Evolutionary conservation across 495 filamentous ascomycete species (phyloP).

Genomic region (Xylaria venustula): DNA sequence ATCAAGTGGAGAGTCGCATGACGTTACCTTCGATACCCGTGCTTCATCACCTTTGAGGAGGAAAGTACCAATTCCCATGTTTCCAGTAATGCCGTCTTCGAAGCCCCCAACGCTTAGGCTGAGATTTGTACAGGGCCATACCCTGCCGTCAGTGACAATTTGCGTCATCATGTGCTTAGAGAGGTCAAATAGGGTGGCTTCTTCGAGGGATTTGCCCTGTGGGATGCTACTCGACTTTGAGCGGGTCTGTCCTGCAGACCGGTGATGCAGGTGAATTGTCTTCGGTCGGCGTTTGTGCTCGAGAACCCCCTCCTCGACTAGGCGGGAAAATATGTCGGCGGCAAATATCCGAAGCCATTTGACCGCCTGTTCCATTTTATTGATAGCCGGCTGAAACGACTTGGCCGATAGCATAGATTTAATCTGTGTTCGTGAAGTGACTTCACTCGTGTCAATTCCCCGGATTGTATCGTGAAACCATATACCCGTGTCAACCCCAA

Average conservation of each 20-base stretch:
- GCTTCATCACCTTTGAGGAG: slow-evolving; percentile 76
- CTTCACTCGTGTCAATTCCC: slow-evolving; percentile 82
- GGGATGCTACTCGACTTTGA: slow-evolving; percentile 77
- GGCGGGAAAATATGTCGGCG: slow-evolving; percentile 84
- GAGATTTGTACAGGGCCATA: slow-evolving; percentile 86
- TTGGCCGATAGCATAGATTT: slow-evolving; percentile 99
- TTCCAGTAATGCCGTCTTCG: slow-evolving; percentile 80
- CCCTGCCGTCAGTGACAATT: slow-evolving; percentile 69
- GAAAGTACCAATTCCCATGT: slow-evolving; percentile 82
- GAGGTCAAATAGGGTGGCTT: slow-evolving; percentile 70
- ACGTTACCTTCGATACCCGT: slow-evolving; percentile 39
- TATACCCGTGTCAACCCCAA: slow-evolving; percentile 81
- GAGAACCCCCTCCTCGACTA: slow-evolving; percentile 88
- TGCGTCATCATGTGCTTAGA: slow-evolving; percentile 75
- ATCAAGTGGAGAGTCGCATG: slow-evolving; percentile 29
- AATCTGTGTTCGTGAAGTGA: slow-evolving; percentile 88
- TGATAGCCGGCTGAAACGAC: slow-evolving; percentile 85
- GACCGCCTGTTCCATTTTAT: slow-evolving; percentile 71
- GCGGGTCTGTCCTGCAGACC: slow-evolving; percentile 65
- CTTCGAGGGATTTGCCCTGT: slow-evolving; percentile 67
- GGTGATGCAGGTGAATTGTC: slow-evolving; percentile 79
- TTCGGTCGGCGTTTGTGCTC: slow-evolving; percentile 86
- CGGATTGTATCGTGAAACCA: slow-evolving; percentile 89
- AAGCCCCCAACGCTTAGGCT: slow-evolving; percentile 85
- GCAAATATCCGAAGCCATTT: slow-evolving; percentile 91